Evolutionary conservation across 2,329 filamentous ascomycete genomes (phyloP).

Genomic region (Dactylonectria estremocensis): DNA sequence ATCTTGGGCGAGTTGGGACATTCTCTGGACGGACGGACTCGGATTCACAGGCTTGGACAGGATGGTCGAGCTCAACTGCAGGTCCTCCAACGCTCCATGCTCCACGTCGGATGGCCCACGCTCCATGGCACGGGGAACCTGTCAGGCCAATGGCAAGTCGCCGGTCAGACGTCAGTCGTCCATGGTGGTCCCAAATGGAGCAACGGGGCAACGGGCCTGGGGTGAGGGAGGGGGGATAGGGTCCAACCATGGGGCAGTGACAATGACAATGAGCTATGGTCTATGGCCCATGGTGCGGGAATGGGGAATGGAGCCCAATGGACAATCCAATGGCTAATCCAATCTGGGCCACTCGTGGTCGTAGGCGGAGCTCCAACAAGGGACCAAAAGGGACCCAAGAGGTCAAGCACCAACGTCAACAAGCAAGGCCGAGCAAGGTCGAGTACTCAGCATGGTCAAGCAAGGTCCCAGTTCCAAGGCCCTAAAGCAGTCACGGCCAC

Average conservation of each 20-base stretch:
- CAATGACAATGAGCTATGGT: background rate
- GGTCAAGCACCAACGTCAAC: background rate
- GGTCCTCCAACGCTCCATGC: constrained; percentile 7
- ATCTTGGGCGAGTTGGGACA: background rate
- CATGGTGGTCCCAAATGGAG: constrained; percentile 8
- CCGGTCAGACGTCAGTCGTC: constrained; percentile 30
- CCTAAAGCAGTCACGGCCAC: background rate
- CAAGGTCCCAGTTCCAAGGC: background rate
- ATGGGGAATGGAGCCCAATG: background rate
- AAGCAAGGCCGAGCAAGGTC: background rate
- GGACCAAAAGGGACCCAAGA: background rate
- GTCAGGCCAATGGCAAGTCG: constrained; percentile 25
- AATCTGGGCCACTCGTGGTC: background rate
- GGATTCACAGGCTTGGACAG: background rate
- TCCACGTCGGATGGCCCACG: constrained; percentile 11
- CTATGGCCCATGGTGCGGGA: background rate
- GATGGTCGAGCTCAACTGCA: background rate
- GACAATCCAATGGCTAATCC: constrained; percentile 3
- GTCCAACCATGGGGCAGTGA: background rate
- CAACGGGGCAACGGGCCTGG: background rate
- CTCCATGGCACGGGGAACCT: constrained; percentile 30
- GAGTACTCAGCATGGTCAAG: background rate
- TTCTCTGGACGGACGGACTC: constrained; percentile 2
- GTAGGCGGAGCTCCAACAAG: background rate
- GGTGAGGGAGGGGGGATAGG: background rate